phyloP scores from a whole-genome alignment of 2,329 filamentous ascomycete species.

The Seiridium unicorne region DNA sequence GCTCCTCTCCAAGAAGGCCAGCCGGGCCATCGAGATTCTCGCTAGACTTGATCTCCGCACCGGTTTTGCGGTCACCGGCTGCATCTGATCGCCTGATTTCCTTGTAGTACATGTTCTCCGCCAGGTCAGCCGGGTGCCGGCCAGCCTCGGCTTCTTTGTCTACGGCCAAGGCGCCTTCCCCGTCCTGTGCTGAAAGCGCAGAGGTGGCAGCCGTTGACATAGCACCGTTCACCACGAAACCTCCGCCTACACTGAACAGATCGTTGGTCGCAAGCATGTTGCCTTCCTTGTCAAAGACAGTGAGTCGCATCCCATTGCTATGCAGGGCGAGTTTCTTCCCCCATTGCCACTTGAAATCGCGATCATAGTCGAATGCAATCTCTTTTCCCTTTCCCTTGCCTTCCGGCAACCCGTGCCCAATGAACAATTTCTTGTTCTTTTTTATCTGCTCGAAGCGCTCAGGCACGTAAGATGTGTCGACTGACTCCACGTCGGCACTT shows the following conservation, averaged over 20 bases:
- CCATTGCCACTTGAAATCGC: conserved; percentile 51
- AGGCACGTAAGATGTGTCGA: conserved; percentile 48
- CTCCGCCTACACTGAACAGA: conserved; percentile 50
- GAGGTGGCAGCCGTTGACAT: conserved; percentile 39
- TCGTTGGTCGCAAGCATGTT: conserved; percentile 47
- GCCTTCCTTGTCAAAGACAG: conserved; percentile 46
- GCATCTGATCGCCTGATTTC: conserved; percentile 46
- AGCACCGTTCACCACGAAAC: conserved; percentile 50
- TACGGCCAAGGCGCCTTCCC: conserved; percentile 10
- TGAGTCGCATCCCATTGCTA: conserved; percentile 52
- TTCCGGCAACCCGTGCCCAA: conserved; percentile 38
- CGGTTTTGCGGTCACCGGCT: conserved; percentile 41
- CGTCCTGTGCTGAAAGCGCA: conserved; percentile 10
- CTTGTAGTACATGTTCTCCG: conserved; percentile 52
- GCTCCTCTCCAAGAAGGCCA: conserved; percentile 10
- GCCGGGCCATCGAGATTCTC: conserved; percentile 19
- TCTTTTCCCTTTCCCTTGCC: conserved; percentile 40
- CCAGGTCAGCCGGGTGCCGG: conserved; percentile 44
- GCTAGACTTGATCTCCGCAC: conserved; percentile 38
- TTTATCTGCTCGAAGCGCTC: conserved; percentile 45
- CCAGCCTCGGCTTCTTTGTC: conserved; percentile 13
- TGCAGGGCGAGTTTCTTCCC: conserved; percentile 48
- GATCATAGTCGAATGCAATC: conserved; percentile 47
- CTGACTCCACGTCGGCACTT: conserved; percentile 46
- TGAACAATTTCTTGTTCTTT: conserved; percentile 37